Conservation (phyloP, 73 alveolate species). For the Tetrahymena malaccensis region DNA sequence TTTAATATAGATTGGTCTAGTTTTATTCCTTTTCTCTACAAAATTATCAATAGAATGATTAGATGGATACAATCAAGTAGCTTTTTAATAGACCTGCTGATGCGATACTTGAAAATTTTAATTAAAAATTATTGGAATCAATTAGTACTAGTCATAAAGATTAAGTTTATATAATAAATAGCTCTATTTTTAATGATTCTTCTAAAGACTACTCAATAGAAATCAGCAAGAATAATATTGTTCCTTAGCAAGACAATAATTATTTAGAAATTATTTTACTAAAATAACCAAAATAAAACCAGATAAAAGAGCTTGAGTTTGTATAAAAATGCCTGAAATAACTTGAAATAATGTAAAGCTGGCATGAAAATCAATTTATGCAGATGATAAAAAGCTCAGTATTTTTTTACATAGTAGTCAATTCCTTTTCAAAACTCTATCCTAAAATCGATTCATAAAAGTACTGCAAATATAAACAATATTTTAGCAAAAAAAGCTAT, state of each 20-base stretch:
- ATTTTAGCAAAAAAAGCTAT: not conserved
- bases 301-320: not conserved
- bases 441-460: not conserved
- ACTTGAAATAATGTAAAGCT: not conserved
- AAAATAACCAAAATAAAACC: not conserved
- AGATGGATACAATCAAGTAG: not conserved
- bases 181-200: not conserved
- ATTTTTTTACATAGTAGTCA: not conserved
- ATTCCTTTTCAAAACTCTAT: not conserved
- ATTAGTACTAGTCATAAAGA: not conserved
- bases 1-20: not conserved
- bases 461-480: not conserved
- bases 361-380: not conserved
- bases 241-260: not conserved
- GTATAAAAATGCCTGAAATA: not conserved
- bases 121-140: not conserved
- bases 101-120: not conserved
- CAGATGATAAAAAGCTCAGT: not conserved
- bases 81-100: not conserved
- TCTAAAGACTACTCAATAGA: not conserved
- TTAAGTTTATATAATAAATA: not conserved
- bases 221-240: not conserved
- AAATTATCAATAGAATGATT: not conserved
- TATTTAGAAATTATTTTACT: not conserved
- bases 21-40: not conserved